phyloP scores from a whole-genome alignment of 169 alveolate species.

The Cardiosporidium cionae region DNA sequence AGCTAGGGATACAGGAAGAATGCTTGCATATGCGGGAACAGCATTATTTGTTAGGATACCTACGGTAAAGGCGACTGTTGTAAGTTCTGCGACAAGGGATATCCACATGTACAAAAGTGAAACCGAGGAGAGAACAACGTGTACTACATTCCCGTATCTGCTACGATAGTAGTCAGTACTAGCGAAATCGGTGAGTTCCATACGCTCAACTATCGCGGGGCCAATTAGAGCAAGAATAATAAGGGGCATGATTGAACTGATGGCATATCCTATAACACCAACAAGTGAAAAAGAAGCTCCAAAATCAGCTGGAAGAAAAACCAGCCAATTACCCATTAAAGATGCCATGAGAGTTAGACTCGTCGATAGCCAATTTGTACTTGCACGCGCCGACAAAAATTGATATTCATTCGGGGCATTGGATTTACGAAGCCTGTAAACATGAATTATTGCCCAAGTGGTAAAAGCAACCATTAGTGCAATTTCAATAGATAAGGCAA shows the following conservation, averaged over 20 bases:
- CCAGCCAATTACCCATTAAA: conserved; percentile 34
- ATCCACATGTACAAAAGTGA: conserved; percentile 24
- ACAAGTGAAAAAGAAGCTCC: conserved; percentile 26
- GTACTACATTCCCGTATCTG: conserved; percentile 20
- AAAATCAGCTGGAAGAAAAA: conserved; percentile 13
- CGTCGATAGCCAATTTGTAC: conserved; percentile 8
- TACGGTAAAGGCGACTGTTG: conserved; percentile 25
- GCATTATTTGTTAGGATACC: neutral
- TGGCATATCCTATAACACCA: conserved; percentile 16
- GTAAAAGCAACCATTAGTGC: neutral
- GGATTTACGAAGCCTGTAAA: neutral
- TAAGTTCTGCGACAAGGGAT: conserved; percentile 16
- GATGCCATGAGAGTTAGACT: conserved; percentile 24
- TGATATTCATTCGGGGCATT: neutral
- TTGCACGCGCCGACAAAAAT: neutral
- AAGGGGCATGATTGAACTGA: conserved; percentile 11
- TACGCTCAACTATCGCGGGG: neutral
- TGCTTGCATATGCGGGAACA: neutral
- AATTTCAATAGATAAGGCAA: neutral
- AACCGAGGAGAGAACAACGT: neutral
- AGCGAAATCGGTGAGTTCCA: neutral
- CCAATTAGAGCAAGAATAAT: conserved; percentile 10
- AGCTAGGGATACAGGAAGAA: conserved; percentile 14
- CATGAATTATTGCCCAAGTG: neutral
- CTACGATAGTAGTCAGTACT: conserved; percentile 10